Conservation (phyloP, 768 basidiomycete genomes). For the Lactarius hengduanensis region DNA sequence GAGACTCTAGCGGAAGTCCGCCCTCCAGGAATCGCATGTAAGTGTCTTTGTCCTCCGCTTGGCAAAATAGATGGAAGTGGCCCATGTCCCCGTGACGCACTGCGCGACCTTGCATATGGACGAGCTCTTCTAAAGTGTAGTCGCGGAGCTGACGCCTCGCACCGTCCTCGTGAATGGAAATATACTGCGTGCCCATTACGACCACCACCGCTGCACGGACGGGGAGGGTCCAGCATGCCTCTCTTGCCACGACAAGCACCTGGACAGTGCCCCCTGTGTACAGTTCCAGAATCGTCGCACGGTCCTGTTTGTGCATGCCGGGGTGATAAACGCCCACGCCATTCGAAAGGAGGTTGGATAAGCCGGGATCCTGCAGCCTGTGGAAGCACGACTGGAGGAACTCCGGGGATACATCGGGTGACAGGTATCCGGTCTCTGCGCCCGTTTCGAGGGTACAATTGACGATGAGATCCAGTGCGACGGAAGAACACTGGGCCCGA, state of each 20-base stretch:
- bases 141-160: slow-evolving; percentile 70
- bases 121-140: slow-evolving; percentile 77
- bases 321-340: slow-evolving; percentile 87
- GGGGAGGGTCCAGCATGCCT: slow-evolving; percentile 88
- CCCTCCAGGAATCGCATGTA: slow-evolving; percentile 83
- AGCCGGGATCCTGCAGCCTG: slow-evolving; percentile 57
- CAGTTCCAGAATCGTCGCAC: slow-evolving; percentile 71
- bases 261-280: slow-evolving; percentile 78
- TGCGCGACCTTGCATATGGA: slow-evolving; percentile 90
- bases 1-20: slow-evolving; percentile 88
- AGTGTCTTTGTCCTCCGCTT: slow-evolving; percentile 78
- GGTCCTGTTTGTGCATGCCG: slow-evolving; percentile 66
- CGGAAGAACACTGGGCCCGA: slow-evolving; percentile 64
- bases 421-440: slow-evolving; percentile 65
- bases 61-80: slow-evolving; percentile 85
- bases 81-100: slow-evolving; percentile 55
- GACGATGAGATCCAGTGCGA: slow-evolving; percentile 84
- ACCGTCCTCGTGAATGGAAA: slow-evolving; percentile 46
- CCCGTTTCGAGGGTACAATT: slow-evolving; percentile 78
- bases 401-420: slow-evolving; percentile 47
- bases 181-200: slow-evolving; percentile 91
- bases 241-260: slow-evolving; percentile 78
- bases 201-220: slow-evolving; percentile 79
- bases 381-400: slow-evolving; percentile 57
- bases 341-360: slow-evolving; percentile 73